Evolutionary conservation across 2,329 filamentous ascomycete genomes (phyloP), one percentile per base, ranked within the genome.

Genomic region (Chrysoporthe deuterocubensis): DNA sequence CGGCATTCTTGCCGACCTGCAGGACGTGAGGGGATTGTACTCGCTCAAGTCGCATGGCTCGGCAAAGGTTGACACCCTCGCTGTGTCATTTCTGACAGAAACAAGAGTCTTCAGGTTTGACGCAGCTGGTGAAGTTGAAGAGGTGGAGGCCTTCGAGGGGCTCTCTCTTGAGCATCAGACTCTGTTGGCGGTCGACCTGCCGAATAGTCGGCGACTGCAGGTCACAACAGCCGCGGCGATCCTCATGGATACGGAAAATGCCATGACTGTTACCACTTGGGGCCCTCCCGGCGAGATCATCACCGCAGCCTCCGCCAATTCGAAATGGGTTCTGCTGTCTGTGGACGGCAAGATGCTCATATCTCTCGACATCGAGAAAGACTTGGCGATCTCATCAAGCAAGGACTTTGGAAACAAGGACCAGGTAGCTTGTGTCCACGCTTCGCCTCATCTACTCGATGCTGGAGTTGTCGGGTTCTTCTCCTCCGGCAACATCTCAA

Each of bases 401-500:
- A 90, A 90, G 74, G 82, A 87, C 5, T 87, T 93, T 62, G 83
- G 84, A 1, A 81, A 85, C 18, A 83, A 89, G 44, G 91, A 93
- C 71, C 93, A 98, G 76, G 87, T 98, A 44, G 92, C 96, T 2
- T 97, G 94, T 73, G 84, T 98, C 11, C 89, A 95, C 59, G 85
- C 96, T 1, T 89, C 94, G 0, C 82, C 86, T 3, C 82, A 87
- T 46, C 81, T 90, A 16, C 81, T 84, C 4, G 83, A 87, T 61
- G 81, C 93, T 43, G 95, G 92, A 66, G 90, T 97, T 40, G 85
- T 96, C 18, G 94, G 94, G 1, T 96, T 96, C 79, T 98, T 95
- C 89, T 89, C 92, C 70, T 90, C 90, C n/a, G 92, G 93, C 6
- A 88, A 87, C 13, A 86, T 98, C 37, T 91, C 92, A 0, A 83